These are phyloP conservation scores for Wickerhamomyces queroliae DNA, from an alignment of 805 yeast species.

Conservation along the genomic window DNA sequence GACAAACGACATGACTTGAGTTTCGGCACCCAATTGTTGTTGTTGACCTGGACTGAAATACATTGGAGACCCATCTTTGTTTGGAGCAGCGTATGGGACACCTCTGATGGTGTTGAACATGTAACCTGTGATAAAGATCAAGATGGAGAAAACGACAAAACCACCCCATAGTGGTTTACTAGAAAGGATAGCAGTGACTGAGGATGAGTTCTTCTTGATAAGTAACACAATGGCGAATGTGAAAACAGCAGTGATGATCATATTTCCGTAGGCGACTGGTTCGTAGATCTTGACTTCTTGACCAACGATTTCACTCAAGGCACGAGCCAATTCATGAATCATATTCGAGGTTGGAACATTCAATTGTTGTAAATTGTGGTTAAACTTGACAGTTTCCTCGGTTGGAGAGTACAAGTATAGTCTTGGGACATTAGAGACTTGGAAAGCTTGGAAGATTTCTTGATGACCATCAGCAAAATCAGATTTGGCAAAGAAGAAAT, in stretches of 20 bases:
- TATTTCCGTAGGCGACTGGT: conserved; percentile 33
- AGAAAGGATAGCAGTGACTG: conserved; percentile 34
- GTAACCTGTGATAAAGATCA: conserved; percentile 80
- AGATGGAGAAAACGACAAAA: conserved; percentile 50
- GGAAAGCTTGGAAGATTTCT: conserved; percentile 35
- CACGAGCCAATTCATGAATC: conserved; percentile 22
- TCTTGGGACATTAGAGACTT: conserved; percentile 74
- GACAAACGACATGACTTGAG: conserved; percentile 73
- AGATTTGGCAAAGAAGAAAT: conserved; percentile 65
- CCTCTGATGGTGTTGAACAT: conserved; percentile 89
- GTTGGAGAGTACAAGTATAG: conserved; percentile 57
- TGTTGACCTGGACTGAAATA: conserved; percentile 61
- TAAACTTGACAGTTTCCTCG: conserved; percentile 32
- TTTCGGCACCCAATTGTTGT: conserved; percentile 79
- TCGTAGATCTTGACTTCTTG: conserved; percentile 22
- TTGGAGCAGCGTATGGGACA: conserved; percentile 45
- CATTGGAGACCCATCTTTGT: conserved; percentile 28
- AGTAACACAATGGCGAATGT: conserved; percentile 30
- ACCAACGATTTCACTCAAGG: conserved; percentile 19
- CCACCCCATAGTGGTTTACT: conserved; percentile 71
- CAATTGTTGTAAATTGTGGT: conserved; percentile 22
- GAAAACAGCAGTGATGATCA: conserved; percentile 26
- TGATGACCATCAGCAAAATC: conserved; percentile 59
- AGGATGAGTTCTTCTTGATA: conserved; percentile 25
- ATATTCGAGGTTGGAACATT: conserved; percentile 30